Evolutionary conservation across 306 rosid genomes (phyloP), one percentile per base, ranked within the genome.

Genomic region (Glycine tomentella): DNA sequence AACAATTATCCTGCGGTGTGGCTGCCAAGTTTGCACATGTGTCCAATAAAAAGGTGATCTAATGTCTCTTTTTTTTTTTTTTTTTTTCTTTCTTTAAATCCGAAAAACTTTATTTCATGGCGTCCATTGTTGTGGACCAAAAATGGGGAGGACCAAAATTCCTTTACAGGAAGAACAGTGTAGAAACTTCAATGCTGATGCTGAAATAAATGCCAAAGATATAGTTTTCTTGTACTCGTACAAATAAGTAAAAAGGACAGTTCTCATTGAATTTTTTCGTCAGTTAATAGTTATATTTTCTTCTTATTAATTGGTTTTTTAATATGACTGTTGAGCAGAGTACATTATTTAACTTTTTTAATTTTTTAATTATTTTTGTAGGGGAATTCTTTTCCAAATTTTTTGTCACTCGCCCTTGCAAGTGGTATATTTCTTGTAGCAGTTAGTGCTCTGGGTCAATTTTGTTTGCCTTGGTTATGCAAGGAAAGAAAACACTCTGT

Each of bases 341-440:
- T 25, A 25, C 31, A 25, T 25, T 25, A 57, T 57, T 65, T 71
- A 77, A 51, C 53, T n/a, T n/a, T n/a, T n/a, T n/a, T n/a, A n/a
- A n/a, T 76, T 62, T 62, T 38, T 36, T 36, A 36, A 38, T 38
- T 4, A 84, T 69, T 79, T 49, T 85, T 78, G 74, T 87, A 92
- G 99, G 89, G 87, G 73, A 87, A 78, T 74, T 89, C 88, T 14
- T 81, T 90, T 34, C 81, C 81, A 63, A 89, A 84, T 82, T 75
- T 88, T 62, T 59, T 93, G 53, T 87, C 97, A 62, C 85, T 84
- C 68, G 64, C 85, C 74, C 79, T 91, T 83, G 94, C 89, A 63
- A 89, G 87, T 82, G 99, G 95, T 72, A 72, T 91, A 89, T 88
- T 93, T 83, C 89, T 95, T 49, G 82, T 85, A n/a, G 82, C 91